Base-by-base conservation (phyloP, 1,284 basidiomycete genomes). In the Ceratorhiza oryzae-sativae region DNA sequence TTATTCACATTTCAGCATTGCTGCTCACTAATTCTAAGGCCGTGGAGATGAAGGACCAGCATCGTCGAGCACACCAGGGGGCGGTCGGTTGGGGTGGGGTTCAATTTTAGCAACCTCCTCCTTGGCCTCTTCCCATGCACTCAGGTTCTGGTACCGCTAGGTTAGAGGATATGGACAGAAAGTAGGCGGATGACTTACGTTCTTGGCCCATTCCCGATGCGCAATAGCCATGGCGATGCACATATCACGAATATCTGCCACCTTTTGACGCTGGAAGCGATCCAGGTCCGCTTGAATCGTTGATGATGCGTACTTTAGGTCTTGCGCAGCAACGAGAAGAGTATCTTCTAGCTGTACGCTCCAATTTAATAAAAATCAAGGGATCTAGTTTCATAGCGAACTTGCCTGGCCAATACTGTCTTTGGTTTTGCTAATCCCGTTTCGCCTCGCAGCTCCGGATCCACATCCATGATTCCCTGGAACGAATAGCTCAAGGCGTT, bases 221-320 rank as follows among this genome's bases (percentile, higher is more conserved):
- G 90, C 90, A 76, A 87, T 86, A 0, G 95, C 94, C 85, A 98
- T 92, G 77, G 88, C 88, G 75, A 98, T 91, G 63, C 92, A 85
- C 92, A 99, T 94, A 78, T 96, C 91, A 46, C 94, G 85, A 74
- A 99, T 78, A 82, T 99, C 97, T 2, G 94, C 93, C 3, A 99
- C 97, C 80, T 99, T 99, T 82, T 98, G 95, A 23, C 97, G 87
- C 80, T 99, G 97, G 82, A 99, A 99, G 48, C 97, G 87, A 82
- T 99, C 97, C 75, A 99, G 84, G 81, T 99, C 97, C 5, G 94
- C 94, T 80, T 99, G 97, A 71, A 99, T 97, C 18, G 96, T 97
- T 46, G 90, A 92, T 76, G 92, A 96, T 0, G 95, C 93, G 80
- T 97, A 98, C 78, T 97, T 96, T 61, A 99, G 84, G 80, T 99